A percentile compares a stretch with the other conserved stretches of the same genome.
Evolutionary conservation across 345 rosid species (phyloP).

Genomic region (Sonneratia caseolaris): DNA sequence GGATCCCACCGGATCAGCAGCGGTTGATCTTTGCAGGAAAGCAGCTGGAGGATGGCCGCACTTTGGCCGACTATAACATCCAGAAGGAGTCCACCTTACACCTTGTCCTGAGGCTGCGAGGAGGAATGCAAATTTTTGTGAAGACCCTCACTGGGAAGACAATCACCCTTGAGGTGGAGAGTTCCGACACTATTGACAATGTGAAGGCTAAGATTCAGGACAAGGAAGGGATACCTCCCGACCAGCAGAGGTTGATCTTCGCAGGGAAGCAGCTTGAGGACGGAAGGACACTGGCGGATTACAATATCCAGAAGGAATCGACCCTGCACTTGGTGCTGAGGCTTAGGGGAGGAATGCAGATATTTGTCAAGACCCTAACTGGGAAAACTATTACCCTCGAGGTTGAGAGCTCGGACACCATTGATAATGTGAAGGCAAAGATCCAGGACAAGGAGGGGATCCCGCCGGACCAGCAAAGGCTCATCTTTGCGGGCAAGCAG

Average conservation of each 20-base stretch:
- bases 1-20: conserved; percentile 19
- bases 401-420: conserved; percentile 14
- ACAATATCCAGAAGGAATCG: conserved; percentile 18
- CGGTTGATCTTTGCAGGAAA: conserved; percentile 14
- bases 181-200: conserved; percentile 13
- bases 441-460: conserved; percentile 15
- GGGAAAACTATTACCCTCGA: conserved; percentile 13
- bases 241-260: conserved; percentile 14
- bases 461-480: conserved; percentile 12
- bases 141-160: conserved; percentile 19
- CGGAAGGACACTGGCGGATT: conserved; percentile 15
- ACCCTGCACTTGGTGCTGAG: conserved; percentile 15
- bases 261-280: conserved; percentile 21
- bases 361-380: conserved; percentile 8
- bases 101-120: conserved; percentile 12
- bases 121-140: conserved; percentile 20
- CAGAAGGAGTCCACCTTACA: conserved; percentile 22
- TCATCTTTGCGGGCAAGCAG: conserved; percentile 9
- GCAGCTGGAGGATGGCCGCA: conserved; percentile 19
- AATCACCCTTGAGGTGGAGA: conserved; percentile 13
- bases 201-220: conserved; percentile 15
- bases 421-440: conserved; percentile 9
- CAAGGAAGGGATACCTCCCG: conserved; percentile 15
- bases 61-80: conserved; percentile 18
- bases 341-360: conserved; percentile 9